Percentiles rank a stretch among this genome's conserved stretches.
Conservation (phyloP, 495 filamentous ascomycete genomes). For the Lichina pygmaea region DNA sequence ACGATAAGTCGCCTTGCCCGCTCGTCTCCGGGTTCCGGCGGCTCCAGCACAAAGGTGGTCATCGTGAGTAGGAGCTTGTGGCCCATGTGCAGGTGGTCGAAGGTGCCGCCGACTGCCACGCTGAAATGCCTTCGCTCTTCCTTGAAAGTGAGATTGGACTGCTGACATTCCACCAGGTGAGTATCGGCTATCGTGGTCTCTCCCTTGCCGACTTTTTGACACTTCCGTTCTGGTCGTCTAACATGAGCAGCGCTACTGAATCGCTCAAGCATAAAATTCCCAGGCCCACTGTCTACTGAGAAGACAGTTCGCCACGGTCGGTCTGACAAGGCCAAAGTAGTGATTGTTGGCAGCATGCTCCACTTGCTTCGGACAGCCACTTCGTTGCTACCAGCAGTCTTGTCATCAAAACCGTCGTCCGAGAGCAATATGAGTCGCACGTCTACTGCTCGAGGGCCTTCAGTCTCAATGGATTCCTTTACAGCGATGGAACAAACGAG, state of each 20-base stretch:
- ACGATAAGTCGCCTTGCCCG: conserved; percentile 32
- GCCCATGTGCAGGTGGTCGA: conserved; percentile 88
- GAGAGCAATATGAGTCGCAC: too few species aligned
- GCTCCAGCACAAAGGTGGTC: conserved; percentile 38
- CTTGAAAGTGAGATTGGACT: neutral
- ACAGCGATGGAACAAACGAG: too few species aligned
- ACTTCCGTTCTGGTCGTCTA: too few species aligned
- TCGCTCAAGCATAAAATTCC: neutral
- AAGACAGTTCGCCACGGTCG: neutral
- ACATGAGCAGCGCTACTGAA: neutral
- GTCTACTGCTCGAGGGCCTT: too few species aligned
- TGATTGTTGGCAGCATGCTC: neutral
- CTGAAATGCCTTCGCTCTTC: conserved; percentile 15
- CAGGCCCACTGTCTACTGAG: neutral
- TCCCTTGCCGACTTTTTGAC: too few species aligned
- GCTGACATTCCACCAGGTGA: neutral
- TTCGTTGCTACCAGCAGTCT: too few species aligned
- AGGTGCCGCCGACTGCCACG: conserved; percentile 79
- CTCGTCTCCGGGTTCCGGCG: conserved; percentile 15
- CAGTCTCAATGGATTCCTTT: too few species aligned
- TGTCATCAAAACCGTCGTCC: too few species aligned
- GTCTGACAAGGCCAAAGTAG: neutral
- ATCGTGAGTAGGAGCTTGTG: conserved; percentile 85
- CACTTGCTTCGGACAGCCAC: neutral
- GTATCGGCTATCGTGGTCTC: neutral